Percentiles rank a stretch among this genome's conserved stretches.
Conservation (phyloP, 768 basidiomycete genomes). For the Pleurotus djamor region DNA sequence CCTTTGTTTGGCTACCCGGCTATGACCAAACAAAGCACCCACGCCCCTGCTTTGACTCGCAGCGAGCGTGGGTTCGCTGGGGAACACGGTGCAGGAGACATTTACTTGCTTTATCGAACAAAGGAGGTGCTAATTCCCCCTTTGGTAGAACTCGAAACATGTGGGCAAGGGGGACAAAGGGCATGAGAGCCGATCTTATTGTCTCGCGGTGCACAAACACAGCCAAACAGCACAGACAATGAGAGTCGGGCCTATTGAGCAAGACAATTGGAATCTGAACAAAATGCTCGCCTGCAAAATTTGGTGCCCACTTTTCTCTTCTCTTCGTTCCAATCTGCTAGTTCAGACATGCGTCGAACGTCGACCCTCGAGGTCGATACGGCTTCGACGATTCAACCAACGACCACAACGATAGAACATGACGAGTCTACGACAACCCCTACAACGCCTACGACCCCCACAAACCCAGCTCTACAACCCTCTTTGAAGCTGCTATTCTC, state of each 20-base stretch:
- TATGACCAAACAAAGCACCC: neutral
- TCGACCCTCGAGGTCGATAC: slow-evolving; percentile 11
- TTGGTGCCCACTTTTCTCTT: neutral
- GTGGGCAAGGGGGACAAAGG: slow-evolving; percentile 2
- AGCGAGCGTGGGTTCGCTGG: neutral
- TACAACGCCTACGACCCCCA: slow-evolving; percentile 1
- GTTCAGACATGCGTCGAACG: slow-evolving; percentile 12
- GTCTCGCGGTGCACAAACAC: neutral
- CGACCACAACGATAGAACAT: neutral
- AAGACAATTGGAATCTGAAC: slow-evolving; percentile 7
- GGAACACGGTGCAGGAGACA: neutral
- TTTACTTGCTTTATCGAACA: neutral
- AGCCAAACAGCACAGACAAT: slow-evolving; percentile 6
- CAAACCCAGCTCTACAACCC: slow-evolving; percentile 10
- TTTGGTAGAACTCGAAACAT: neutral
- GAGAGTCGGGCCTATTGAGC: neutral
- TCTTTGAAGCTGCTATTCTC: slow-evolving; percentile 55
- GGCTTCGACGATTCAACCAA: slow-evolving; percentile 1
- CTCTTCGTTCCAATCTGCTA: neutral
- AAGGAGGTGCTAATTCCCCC: neutral
- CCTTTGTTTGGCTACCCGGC: neutral
- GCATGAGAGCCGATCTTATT: slow-evolving; percentile 2
- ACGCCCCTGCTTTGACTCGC: neutral
- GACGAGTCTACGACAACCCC: neutral
- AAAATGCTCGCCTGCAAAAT: neutral